Conservation (phyloP, 2,329 filamentous ascomycete species). For the Cordyceps tenuipes region DNA sequence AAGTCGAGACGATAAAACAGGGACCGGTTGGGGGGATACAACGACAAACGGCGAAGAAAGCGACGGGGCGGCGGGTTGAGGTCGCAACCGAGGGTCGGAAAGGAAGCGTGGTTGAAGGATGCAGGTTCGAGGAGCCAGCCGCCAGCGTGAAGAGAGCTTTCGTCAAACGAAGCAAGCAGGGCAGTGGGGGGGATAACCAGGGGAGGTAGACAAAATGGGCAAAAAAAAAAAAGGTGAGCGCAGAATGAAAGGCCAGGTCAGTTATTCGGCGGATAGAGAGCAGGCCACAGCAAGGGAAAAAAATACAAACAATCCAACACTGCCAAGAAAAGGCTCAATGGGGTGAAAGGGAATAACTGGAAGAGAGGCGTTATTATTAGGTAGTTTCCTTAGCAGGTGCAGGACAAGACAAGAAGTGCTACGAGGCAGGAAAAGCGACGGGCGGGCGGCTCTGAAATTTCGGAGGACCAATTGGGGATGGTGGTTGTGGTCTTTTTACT, state of each 20-base stretch:
- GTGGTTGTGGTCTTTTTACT: too few relatives aligned
- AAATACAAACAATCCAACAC: constrained; percentile 16
- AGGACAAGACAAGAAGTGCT: constrained; percentile 5
- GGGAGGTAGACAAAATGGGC: constrained; percentile 4
- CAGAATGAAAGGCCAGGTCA: constrained; percentile 13
- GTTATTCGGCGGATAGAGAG: neutral
- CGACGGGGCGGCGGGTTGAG: neutral
- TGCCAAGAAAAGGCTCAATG: constrained; percentile 14
- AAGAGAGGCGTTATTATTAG: constrained; percentile 10
- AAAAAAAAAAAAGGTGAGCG: constrained; percentile 14
- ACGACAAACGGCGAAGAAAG: neutral
- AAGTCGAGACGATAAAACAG: neutral
- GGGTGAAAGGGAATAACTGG: constrained; percentile 8
- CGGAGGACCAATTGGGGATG: neutral
- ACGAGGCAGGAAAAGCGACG: neutral
- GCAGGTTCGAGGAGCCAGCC: neutral
- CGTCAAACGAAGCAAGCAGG: constrained; percentile 1
- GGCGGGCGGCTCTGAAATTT: constrained; percentile 4
- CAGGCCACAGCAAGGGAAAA: constrained; percentile 13
- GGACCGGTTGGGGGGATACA: too few relatives aligned
- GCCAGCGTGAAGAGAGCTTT: constrained; percentile 8
- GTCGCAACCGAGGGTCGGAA: neutral
- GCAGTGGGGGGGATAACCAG: neutral
- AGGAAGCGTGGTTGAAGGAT: neutral
- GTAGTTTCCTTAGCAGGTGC: neutral